Evolutionary conservation across 208 protist genomes (phyloP).

Genomic region (Acanthamoeba triangularis): DNA sequence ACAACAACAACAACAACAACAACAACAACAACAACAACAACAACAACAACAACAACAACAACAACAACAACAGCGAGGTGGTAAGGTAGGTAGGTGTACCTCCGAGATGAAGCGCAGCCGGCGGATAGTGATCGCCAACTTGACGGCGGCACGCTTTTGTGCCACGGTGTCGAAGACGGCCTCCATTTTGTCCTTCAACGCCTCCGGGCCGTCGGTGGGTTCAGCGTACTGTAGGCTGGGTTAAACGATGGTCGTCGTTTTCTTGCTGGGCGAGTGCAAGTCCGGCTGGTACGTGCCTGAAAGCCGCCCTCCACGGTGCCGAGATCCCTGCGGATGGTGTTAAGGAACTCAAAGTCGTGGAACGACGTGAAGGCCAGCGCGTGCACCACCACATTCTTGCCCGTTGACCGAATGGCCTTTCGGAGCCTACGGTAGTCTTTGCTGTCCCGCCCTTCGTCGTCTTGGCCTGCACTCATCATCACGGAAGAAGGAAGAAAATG

Average conservation of each 20-base stretch:
- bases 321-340: not conserved
- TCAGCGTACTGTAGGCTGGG: too few relatives aligned
- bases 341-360: constrained; percentile 40
- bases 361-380: not conserved
- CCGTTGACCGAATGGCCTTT: not conserved
- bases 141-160: not conserved
- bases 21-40: too few relatives aligned
- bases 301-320: constrained; percentile 22
- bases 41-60: too few relatives aligned
- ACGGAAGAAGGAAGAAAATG: too few relatives aligned
- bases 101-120: not conserved
- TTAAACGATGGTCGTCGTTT: too few relatives aligned
- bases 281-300: not conserved
- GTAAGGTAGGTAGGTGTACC: too few relatives aligned
- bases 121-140: not conserved
- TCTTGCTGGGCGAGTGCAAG: too few relatives aligned
- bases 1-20: too few relatives aligned
- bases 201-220: constrained; percentile 69
- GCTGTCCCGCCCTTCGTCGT: not conserved
- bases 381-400: not conserved
- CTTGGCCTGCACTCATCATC: too few relatives aligned
- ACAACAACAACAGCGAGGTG: too few relatives aligned
- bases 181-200: constrained; percentile 76
- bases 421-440: not conserved
- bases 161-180: constrained; percentile 74